A percentile compares a stretch with the other conserved stretches of the same genome.
phyloP scores from a whole-genome alignment of 441 rosid species.

The Eutrema salsugineum region DNA sequence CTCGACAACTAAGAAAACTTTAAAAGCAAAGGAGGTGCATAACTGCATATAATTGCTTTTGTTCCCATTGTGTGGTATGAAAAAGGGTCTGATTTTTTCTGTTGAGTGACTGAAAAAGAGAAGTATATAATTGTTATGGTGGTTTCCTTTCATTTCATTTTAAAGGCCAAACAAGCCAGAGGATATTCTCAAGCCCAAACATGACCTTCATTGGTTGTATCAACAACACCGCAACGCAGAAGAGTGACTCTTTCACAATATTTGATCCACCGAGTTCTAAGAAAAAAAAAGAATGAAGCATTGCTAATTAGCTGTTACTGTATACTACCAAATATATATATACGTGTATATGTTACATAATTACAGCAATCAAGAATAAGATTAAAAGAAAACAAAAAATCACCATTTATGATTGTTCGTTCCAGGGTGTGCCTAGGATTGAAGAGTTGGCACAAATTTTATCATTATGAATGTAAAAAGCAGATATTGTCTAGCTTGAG shows the following conservation, averaged over 20 bases:
- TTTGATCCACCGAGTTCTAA: background rate
- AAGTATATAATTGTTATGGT: background rate
- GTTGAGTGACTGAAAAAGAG: background rate
- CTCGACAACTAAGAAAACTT: background rate
- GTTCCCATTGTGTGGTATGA: constrained; percentile 29
- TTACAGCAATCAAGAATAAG: constrained; percentile 1
- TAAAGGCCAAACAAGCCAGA: constrained; percentile 17
- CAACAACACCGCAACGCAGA: background rate
- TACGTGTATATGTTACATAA: background rate
- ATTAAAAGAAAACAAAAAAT: background rate
- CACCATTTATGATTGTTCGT: background rate
- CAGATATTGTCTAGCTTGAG: constrained; percentile 10
- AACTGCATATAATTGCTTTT: constrained; percentile 32
- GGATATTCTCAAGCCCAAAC: constrained; percentile 12
- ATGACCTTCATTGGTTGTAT: background rate
- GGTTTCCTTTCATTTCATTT: constrained; percentile 16
- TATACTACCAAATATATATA: background rate
- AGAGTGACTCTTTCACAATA: background rate
- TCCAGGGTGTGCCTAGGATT: background rate
- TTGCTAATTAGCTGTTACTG: background rate
- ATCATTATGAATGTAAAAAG: background rate
- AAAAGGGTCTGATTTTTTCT: constrained; percentile 1
- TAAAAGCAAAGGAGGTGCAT: constrained; percentile 17
- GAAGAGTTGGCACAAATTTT: background rate
- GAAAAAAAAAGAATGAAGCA: background rate